phyloP scores from a whole-genome alignment of 2,329 filamentous ascomycete species.

The Botryosphaeria dothidea region DNA sequence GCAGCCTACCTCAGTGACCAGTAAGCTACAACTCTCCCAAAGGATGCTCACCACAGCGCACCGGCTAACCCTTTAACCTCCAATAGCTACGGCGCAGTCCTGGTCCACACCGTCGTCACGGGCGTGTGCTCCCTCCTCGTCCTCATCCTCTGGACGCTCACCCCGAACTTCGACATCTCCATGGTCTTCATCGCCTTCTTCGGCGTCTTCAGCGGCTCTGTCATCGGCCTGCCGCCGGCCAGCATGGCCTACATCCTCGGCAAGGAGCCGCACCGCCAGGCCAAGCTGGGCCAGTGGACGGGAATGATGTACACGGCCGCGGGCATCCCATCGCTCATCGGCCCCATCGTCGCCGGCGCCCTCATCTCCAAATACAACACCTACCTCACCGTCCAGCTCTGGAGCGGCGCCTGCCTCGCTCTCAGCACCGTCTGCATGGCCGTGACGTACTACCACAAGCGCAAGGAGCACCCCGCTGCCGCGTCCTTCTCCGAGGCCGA shows the following conservation, averaged over 20 bases:
- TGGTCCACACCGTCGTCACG: constrained; percentile 48
- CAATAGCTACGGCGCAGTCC: constrained; percentile 44
- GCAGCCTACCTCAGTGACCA: constrained; percentile 48
- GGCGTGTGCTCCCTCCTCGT: constrained; percentile 44
- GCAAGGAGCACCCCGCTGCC: neutral
- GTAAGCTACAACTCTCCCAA: no score
- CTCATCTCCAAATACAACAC: constrained; percentile 43
- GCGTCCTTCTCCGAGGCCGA: neutral
- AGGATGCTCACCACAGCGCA: no score
- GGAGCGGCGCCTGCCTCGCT: constrained; percentile 47
- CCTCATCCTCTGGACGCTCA: constrained; percentile 46
- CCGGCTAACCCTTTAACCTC: neutral
- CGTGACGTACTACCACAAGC: constrained; percentile 28
- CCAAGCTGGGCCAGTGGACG: constrained; percentile 53
- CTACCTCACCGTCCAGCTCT: constrained; percentile 50
- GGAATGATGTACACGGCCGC: constrained; percentile 55
- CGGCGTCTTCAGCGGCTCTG: constrained; percentile 50
- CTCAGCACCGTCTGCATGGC: constrained; percentile 45
- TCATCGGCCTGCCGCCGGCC: constrained; percentile 53
- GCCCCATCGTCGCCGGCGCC: constrained; percentile 50
- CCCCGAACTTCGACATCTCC: constrained; percentile 38
- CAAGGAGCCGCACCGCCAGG: constrained; percentile 29
- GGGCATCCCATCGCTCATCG: constrained; percentile 47
- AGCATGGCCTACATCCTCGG: constrained; percentile 50
- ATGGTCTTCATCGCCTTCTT: constrained; percentile 52